phyloP scores from a whole-genome alignment of 78 protist species.

The Corallochytrium limacisporum region DNA sequence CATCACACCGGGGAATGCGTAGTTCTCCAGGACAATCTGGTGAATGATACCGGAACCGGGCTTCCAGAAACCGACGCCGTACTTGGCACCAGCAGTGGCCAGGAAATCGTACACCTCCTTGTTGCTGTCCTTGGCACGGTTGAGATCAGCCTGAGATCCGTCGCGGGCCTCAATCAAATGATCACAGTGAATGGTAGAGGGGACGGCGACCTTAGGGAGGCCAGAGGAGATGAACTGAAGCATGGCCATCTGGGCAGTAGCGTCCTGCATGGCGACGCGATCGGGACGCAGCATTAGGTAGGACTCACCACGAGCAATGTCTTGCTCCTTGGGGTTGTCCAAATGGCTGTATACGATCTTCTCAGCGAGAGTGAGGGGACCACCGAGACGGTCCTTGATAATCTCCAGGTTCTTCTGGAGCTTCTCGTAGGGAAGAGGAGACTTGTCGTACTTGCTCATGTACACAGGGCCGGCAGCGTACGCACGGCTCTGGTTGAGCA shows the following conservation, averaged over 20 bases:
- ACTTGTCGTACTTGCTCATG: no score
- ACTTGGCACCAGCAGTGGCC: conserved; percentile 35
- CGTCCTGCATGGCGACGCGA: conserved; percentile 82
- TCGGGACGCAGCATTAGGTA: conserved; percentile 80
- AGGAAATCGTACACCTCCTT: conserved; percentile 84
- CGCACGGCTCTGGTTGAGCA: no score
- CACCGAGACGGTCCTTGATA: neutral
- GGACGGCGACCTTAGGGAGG: conserved; percentile 72
- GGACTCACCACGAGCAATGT: conserved; percentile 51
- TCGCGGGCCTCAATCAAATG: conserved; percentile 73
- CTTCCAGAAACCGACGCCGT: conserved; percentile 78
- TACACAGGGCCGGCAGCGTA: no score
- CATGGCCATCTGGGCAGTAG: conserved; percentile 74
- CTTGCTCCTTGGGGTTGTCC: conserved; percentile 45
- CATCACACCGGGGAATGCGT: conserved; percentile 85
- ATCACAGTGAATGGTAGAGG: conserved; percentile 88
- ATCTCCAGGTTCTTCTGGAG: conserved; percentile 11
- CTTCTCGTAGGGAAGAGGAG: conserved; percentile 22
- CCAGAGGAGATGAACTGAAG: conserved; percentile 85
- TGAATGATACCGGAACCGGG: conserved; percentile 92
- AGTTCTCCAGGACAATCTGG: conserved; percentile 86
- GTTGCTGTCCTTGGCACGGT: conserved; percentile 45
- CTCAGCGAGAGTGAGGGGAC: conserved; percentile 81
- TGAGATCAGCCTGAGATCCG: conserved; percentile 60
- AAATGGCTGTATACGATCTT: conserved; percentile 73